phyloP scores from a whole-genome alignment of 345 rosid genomes.

The Jatropha curcas region DNA sequence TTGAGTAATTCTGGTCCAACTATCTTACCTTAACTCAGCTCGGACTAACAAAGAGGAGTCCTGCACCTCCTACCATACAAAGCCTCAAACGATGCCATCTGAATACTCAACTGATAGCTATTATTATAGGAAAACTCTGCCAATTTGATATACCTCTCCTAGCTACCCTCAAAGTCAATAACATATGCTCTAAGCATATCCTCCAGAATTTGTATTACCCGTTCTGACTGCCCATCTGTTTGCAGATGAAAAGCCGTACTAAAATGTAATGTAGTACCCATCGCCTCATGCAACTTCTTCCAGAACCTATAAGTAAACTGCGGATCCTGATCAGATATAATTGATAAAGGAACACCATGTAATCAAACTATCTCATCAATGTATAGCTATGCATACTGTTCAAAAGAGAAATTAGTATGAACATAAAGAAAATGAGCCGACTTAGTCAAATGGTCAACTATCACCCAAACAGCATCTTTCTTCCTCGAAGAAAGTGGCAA shows the following conservation, averaged over 20 bases:
- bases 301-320: constrained; percentile 3
- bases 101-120: not conserved
- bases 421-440: no score
- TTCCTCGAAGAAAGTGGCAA: no score
- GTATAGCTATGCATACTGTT: no score
- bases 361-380: no score
- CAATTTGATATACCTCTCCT: not conserved
- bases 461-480: no score
- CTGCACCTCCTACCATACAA: constrained; percentile 9
- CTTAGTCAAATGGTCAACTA: no score
- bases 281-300: not conserved
- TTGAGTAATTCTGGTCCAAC: not conserved
- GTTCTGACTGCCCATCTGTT: not conserved
- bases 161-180: not conserved
- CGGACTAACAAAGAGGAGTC: not conserved
- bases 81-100: constrained; percentile 14
- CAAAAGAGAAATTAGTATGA: no score
- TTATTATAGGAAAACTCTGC: constrained; percentile 14
- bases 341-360: no score
- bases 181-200: not conserved
- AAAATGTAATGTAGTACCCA: constrained; percentile 1
- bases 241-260: not conserved
- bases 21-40: not conserved
- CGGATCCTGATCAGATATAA: constrained; percentile 9
- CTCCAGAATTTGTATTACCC: not conserved